A percentile compares a stretch with the other conserved stretches of the same genome.
Evolutionary conservation across 768 basidiomycete species (phyloP).

Genomic region (Collybiopsis confluens): DNA sequence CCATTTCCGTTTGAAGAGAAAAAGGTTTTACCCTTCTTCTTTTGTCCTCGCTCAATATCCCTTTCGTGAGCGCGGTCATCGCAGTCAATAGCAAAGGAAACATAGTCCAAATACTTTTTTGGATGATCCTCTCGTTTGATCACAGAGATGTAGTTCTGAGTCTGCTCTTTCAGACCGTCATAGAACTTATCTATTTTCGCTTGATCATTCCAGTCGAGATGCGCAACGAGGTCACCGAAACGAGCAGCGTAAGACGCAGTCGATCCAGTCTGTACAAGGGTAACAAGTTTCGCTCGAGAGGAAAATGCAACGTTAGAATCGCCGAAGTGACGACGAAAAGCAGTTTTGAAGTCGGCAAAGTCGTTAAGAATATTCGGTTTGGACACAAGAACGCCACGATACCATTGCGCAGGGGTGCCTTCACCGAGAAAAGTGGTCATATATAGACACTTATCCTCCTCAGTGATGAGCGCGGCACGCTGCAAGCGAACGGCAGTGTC

Average conservation of each 20-base stretch:
- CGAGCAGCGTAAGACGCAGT: slow-evolving; percentile 21
- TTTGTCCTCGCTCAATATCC: background rate
- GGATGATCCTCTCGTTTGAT: slow-evolving; percentile 13
- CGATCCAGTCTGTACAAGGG: slow-evolving; percentile 27
- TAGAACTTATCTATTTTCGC: slow-evolving; percentile 29
- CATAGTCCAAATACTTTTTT: slow-evolving; percentile 16
- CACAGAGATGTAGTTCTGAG: slow-evolving; percentile 20
- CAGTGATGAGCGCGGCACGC: slow-evolving; percentile 15
- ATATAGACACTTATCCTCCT: slow-evolving; percentile 24
- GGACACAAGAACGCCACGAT: slow-evolving; percentile 17
- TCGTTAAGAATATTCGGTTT: slow-evolving; percentile 19
- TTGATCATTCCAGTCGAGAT: slow-evolving; percentile 25
- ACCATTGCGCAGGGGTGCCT: slow-evolving; percentile 28
- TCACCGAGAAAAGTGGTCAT: slow-evolving; percentile 24
- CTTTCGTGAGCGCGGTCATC: slow-evolving; percentile 1
- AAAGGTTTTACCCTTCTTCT: background rate
- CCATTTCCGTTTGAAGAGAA: too few relatives aligned
- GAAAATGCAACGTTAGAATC: slow-evolving; percentile 22
- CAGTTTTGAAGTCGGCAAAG: slow-evolving; percentile 19
- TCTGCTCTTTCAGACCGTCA: slow-evolving; percentile 22
- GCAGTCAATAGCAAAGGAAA: slow-evolving; percentile 13
- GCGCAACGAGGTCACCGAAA: slow-evolving; percentile 21
- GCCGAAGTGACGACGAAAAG: slow-evolving; percentile 24
- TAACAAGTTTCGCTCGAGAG: slow-evolving; percentile 22
- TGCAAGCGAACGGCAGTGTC: slow-evolving; percentile 21